Percentiles rank a stretch among this genome's conserved stretches.
These are phyloP conservation scores for Aspergillus avenaceus DNA, from an alignment of 495 filamentous ascomycete species.

Conservation along the genomic window DNA sequence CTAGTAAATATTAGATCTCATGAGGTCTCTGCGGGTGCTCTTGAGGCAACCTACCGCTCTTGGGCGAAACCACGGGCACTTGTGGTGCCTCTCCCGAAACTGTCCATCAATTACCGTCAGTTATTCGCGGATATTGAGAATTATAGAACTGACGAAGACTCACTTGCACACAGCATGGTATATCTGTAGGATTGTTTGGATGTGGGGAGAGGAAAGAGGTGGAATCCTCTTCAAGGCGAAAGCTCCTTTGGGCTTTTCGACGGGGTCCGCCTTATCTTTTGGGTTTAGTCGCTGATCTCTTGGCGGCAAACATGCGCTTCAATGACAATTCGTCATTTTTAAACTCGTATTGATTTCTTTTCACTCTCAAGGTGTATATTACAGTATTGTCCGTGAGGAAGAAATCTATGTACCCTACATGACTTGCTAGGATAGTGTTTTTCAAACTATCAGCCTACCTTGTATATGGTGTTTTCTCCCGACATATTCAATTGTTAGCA, in stretches of 20 bases:
- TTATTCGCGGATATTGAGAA: not conserved
- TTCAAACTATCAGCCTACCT: too few relatives aligned
- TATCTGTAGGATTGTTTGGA: conserved; percentile 27
- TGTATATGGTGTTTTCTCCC: too few relatives aligned
- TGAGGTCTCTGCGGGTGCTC: conserved; percentile 7
- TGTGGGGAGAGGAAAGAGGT: conserved; percentile 20
- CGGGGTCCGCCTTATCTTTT: conserved; percentile 20
- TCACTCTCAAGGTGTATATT: too few relatives aligned
- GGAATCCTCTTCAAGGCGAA: conserved; percentile 22
- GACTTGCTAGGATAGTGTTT: too few relatives aligned
- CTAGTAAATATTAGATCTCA: conserved; percentile 42
- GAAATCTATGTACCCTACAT: too few relatives aligned
- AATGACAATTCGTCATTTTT: not conserved
- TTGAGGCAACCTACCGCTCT: conserved; percentile 66
- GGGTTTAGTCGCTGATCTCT: conserved; percentile 31
- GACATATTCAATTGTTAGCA: not conserved
- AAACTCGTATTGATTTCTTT: not conserved
- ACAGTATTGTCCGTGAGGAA: too few relatives aligned
- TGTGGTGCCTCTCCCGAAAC: conserved; percentile 97
- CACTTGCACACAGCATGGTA: conserved; percentile 73
- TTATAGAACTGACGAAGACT: conserved; percentile 25
- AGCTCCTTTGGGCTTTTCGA: conserved; percentile 43
- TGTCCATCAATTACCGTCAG: conserved; percentile 37
- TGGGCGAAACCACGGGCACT: conserved; percentile 88
- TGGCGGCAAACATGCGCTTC: conserved; percentile 6